Percentiles rank a stretch among this genome's conserved stretches.
Evolutionary conservation across 2,329 filamentous ascomycete genomes (phyloP).

Genomic region (Exophiala dermatitidis): DNA sequence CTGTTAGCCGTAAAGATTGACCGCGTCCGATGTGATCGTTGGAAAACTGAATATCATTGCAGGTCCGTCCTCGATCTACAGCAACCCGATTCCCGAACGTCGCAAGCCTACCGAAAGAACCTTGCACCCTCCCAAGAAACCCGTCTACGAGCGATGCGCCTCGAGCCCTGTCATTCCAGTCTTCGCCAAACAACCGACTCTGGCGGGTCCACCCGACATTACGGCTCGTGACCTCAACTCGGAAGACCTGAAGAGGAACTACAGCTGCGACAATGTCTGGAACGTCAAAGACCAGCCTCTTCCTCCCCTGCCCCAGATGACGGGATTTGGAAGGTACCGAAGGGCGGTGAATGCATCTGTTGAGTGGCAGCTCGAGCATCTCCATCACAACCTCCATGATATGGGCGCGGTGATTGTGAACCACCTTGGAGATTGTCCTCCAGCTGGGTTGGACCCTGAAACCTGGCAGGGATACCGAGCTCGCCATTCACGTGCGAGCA

Average conservation of each 20-base stretch:
- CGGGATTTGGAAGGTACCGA: slow-evolving; percentile 24
- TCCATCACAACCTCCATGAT: slow-evolving; percentile 12
- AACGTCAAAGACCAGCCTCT: slow-evolving; percentile 13
- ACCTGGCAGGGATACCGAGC: slow-evolving; percentile 17
- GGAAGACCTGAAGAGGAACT: slow-evolving; percentile 18
- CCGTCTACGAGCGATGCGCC: slow-evolving; percentile 7
- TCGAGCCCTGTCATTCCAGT: slow-evolving; percentile 12
- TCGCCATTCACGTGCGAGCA: slow-evolving; percentile 11
- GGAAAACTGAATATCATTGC: background rate
- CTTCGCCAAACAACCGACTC: background rate
- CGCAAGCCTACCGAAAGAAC: slow-evolving; percentile 4
- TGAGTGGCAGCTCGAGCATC: slow-evolving; percentile 20
- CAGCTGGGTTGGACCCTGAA: slow-evolving; percentile 15
- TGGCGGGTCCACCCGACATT: slow-evolving; percentile 14
- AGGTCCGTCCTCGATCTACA: slow-evolving; percentile 4
- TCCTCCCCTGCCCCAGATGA: slow-evolving; percentile 21
- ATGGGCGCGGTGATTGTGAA: slow-evolving; percentile 12
- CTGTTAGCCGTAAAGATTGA: slow-evolving; percentile 7
- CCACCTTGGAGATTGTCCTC: slow-evolving; percentile 16
- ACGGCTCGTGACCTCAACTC: slow-evolving; percentile 12
- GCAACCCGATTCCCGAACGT: background rate
- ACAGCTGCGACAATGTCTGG: slow-evolving; percentile 22
- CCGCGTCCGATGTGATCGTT: background rate
- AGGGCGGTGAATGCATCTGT: slow-evolving; percentile 20
- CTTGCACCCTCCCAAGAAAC: background rate